Percentiles rank a stretch among this genome's conserved stretches.
Conservation (phyloP, 192 early-diverging fungal species). For the Umbelopsis vinacea region DNA sequence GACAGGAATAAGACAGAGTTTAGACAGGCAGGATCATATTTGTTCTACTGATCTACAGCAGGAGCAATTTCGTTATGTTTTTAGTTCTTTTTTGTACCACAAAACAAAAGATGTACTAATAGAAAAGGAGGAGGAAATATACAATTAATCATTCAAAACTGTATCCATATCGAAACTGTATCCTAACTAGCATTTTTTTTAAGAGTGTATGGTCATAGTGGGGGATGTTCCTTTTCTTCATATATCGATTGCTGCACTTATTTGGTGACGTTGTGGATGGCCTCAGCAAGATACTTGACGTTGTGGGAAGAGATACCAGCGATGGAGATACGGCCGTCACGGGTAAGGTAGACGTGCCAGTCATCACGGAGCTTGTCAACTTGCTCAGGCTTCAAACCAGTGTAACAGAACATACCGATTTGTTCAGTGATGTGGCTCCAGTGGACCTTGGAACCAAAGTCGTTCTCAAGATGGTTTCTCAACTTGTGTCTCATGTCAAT, state of each 20-base stretch:
- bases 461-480: conserved; percentile 77
- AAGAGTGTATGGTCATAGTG: neutral
- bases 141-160: conserved; percentile 3
- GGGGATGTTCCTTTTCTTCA: neutral
- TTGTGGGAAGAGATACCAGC: conserved; percentile 93
- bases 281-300: conserved; percentile 95
- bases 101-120: neutral
- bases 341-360: conserved; percentile 92
- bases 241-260: conserved; percentile 29
- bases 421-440: conserved; percentile 90
- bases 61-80: conserved; percentile 10
- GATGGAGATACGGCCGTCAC: conserved; percentile 95
- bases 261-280: conserved; percentile 94
- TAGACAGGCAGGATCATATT: neutral
- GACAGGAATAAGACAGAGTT: conserved; percentile 16
- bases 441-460: conserved; percentile 72
- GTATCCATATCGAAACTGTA: conserved; percentile 16
- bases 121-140: conserved; percentile 18
- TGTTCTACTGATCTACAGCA: conserved; percentile 14
- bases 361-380: conserved; percentile 82
- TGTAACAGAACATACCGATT: conserved; percentile 99
- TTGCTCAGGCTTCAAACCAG: conserved; percentile 89
- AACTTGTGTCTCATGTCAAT: conserved; percentile 87
- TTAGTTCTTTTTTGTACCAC: neutral
- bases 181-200: neutral